Evolutionary conservation across 257 asterid species (phyloP), one percentile per base, ranked within the genome.

Genomic region (Ajuga chamaepitys): DNA sequence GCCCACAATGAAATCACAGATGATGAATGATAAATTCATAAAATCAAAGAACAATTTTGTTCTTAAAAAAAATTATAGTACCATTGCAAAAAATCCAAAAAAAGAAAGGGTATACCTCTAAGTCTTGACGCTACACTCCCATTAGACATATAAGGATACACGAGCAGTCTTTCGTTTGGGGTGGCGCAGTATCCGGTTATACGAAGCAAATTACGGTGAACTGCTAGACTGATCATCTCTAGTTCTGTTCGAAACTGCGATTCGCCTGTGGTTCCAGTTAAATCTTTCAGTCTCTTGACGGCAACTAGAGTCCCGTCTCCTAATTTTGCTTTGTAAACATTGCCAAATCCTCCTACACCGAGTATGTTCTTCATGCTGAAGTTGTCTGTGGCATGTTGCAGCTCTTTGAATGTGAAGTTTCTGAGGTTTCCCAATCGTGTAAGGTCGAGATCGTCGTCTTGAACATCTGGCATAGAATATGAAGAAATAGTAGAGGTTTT

Each of bases 331-430:
- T 78, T 64, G 21, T 93, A 93, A 5, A 93, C 99, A 55, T 93
- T 89, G 35, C 99, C 96, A 46, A 94, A 94, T 20, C 99, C 99
- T 14, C 99, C 99, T 0, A 86, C 71, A 13, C 99, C 99, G 24
- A 94, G 99, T 52, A 94, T 88, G 78, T 90, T 83, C 78, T 88
- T 90, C n/a, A 82, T 41, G 79, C 95, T 89, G 82, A 89, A 94
- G 72, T 78, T 82, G 72, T 79, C 87, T 0, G 99, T 94, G 7
- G 95, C 95, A 6, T 66, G 85, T 37, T 87, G 99, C 56, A 93
- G 90, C 75, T 93, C 99, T 75, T 87, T 93, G 48, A 93, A 86
- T 28, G 95, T 64, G 76, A 93, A 89, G 84, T 73, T 76, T 63
- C 80, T 77, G 24, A 93, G 95, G 59, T 93, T 89, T 38, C 95